Conservation (phyloP, 2,329 filamentous ascomycete species). For the Zopfia rhizophila region DNA sequence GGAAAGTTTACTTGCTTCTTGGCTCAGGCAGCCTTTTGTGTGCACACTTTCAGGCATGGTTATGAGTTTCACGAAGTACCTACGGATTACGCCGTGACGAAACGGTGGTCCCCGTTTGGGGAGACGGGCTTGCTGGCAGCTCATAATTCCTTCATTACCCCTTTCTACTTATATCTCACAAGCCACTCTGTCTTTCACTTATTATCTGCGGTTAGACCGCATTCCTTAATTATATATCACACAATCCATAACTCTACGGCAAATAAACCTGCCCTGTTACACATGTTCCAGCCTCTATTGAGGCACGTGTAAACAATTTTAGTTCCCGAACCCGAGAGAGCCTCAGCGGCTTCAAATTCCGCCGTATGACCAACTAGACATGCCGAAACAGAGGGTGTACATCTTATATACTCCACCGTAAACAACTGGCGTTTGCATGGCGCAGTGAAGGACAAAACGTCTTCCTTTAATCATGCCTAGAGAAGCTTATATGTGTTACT, state of each 20-base stretch:
- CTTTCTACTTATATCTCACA: not conserved
- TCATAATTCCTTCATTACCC: slow-evolving; percentile 14
- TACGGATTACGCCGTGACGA: slow-evolving; percentile 25
- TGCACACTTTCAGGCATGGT: slow-evolving; percentile 12
- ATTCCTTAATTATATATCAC: slow-evolving; percentile 3
- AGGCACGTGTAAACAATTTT: slow-evolving; percentile 13
- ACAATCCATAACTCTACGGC: slow-evolving; percentile 9
- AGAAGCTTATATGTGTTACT: slow-evolving; percentile 16
- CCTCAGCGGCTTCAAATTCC: slow-evolving; percentile 30
- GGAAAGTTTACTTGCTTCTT: slow-evolving; percentile 10
- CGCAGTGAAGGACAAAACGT: slow-evolving; percentile 13
- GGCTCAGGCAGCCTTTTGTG: slow-evolving; percentile 26
- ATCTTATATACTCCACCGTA: not conserved
- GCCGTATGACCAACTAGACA: slow-evolving; percentile 21
- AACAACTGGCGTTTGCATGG: slow-evolving; percentile 8
- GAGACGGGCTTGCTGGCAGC: slow-evolving; percentile 29
- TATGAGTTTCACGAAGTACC: slow-evolving; percentile 10
- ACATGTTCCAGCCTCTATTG: slow-evolving; percentile 11
- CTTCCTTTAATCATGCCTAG: slow-evolving; percentile 4
- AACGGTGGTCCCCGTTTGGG: slow-evolving; percentile 25
- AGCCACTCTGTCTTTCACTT: slow-evolving; percentile 7
- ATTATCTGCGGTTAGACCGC: slow-evolving; percentile 8
- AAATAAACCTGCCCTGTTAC: slow-evolving; percentile 20
- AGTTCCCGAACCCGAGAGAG: slow-evolving; percentile 17
- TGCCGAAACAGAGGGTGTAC: slow-evolving; percentile 11